Evolutionary conservation across 768 basidiomycete species (phyloP), one percentile per base, ranked within the genome.

Genomic region (Suillus discolor): DNA sequence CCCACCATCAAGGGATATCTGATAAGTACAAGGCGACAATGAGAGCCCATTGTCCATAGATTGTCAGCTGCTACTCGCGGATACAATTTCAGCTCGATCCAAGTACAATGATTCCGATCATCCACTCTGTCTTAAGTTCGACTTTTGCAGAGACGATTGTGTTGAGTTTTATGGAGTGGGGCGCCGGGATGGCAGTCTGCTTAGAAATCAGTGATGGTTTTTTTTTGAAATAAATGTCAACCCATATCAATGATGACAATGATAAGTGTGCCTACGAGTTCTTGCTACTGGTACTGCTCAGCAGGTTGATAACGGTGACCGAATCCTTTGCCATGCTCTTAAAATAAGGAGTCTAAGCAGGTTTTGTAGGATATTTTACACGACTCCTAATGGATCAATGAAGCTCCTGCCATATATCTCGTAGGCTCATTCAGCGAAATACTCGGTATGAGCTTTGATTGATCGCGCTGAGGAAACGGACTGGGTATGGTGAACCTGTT

Each of bases 121-220:
- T 31, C 28, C 28, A 28, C 28, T n/a, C n/a, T 28, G 28, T 25
- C 38, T 94, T 91, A 28, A 91, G 84, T 68, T 94, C 87, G 79
- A n/a, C n/a, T n/a, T n/a, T n/a, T n/a, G n/a, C n/a, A n/a, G 90
- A 93, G 20, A 79, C 79, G 66, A 88, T 71, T n/a, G n/a, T n/a
- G n/a, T n/a, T n/a, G n/a, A n/a, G n/a, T n/a, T n/a, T n/a, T n/a
- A n/a, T n/a, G n/a, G n/a, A n/a, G 25, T 28, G 31, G 31, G 31
- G 31, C 1, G 1, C 31, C 31, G 31, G 6, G 31, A 31, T 31
- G 31, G 31, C 1, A 31, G 31, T 31, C 42, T 6, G 61, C 45
- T 42, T 60, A 62, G 45, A 61, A 65, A 44, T 61, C 42, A 23
- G 62, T 62, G 36, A 62, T 15, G 11, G 34, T 47, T 23, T 45